phyloP scores from a whole-genome alignment of 345 rosid species.

The Citrus australasica region DNA sequence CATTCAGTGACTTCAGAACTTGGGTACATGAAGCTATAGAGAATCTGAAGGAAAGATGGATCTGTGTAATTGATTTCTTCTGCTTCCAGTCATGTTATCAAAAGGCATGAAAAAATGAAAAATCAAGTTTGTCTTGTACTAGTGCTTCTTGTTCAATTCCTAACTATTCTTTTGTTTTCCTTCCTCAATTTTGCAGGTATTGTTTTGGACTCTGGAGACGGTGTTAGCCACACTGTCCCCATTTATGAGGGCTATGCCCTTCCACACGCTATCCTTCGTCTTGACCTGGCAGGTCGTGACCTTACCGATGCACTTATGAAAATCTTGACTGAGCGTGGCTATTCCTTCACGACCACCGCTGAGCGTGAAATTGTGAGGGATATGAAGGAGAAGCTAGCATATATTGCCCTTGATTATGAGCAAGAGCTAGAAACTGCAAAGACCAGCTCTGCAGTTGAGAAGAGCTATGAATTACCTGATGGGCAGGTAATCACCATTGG shows the following conservation, averaged over 20 bases:
- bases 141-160: neutral
- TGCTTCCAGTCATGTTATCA: neutral
- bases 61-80: neutral
- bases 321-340: slow-evolving; percentile 58
- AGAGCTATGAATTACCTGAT: slow-evolving; percentile 68
- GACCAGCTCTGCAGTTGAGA: slow-evolving; percentile 57
- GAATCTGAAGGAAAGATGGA: neutral
- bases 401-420: slow-evolving; percentile 66
- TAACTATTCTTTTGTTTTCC: slow-evolving; percentile 2
- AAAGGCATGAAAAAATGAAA: neutral
- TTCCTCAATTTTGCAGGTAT: slow-evolving; percentile 32
- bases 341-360: slow-evolving; percentile 72
- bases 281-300: slow-evolving; percentile 57
- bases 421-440: slow-evolving; percentile 64
- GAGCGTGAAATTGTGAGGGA: slow-evolving; percentile 73
- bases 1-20: neutral
- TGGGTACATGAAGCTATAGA: neutral
- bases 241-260: slow-evolving; percentile 66
- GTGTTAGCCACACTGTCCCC: slow-evolving; percentile 67
- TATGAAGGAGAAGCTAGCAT: slow-evolving; percentile 66
- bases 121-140: neutral
- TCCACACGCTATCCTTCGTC: slow-evolving; percentile 64
- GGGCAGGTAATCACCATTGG: slow-evolving; percentile 73
- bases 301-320: slow-evolving; percentile 64
- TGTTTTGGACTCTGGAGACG: slow-evolving; percentile 69